A percentile compares a stretch with the other conserved stretches of the same genome.
Evolutionary conservation across 257 asterid genomes (phyloP).

Genomic region (Coffea eugenioides): DNA sequence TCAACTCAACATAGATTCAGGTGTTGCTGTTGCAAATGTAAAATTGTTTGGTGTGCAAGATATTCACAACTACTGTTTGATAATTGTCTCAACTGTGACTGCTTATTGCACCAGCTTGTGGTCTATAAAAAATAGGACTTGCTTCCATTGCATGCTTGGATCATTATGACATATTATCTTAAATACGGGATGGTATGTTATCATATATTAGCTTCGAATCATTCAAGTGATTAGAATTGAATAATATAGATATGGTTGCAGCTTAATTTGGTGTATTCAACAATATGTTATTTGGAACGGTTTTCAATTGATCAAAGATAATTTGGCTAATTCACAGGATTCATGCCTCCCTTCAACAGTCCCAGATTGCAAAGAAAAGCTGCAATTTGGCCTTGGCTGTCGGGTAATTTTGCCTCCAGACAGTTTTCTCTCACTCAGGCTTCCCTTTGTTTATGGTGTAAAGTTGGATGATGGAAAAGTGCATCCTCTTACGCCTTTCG

Average conservation of each 20-base stretch:
- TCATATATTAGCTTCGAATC: not conserved
- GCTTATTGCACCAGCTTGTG: not conserved
- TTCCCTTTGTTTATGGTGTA: slow-evolving; percentile 83
- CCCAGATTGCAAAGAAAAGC: slow-evolving; percentile 65
- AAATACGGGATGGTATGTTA: not conserved
- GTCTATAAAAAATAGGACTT: not conserved
- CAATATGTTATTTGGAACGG: not conserved
- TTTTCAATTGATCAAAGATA: slow-evolving; percentile 20
- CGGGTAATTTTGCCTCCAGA: slow-evolving; percentile 90
- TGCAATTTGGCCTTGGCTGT: slow-evolving; percentile 80
- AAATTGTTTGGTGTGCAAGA: not conserved
- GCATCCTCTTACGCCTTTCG: slow-evolving; percentile 70
- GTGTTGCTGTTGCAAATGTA: not conserved
- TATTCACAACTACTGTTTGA: not conserved
- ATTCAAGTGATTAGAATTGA: not conserved
- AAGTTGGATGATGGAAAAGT: slow-evolving; percentile 69
- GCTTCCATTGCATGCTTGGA: not conserved
- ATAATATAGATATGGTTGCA: not conserved
- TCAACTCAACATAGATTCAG: not conserved
- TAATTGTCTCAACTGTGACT: not conserved
- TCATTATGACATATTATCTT: not conserved
- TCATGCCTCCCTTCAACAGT: slow-evolving; percentile 73
- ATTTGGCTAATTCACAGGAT: slow-evolving; percentile 41
- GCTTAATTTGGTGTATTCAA: not conserved
- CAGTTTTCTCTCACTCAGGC: slow-evolving; percentile 87